phyloP scores from a whole-genome alignment of 1,284 basidiomycete species.

The Sporisorium exsertum region DNA sequence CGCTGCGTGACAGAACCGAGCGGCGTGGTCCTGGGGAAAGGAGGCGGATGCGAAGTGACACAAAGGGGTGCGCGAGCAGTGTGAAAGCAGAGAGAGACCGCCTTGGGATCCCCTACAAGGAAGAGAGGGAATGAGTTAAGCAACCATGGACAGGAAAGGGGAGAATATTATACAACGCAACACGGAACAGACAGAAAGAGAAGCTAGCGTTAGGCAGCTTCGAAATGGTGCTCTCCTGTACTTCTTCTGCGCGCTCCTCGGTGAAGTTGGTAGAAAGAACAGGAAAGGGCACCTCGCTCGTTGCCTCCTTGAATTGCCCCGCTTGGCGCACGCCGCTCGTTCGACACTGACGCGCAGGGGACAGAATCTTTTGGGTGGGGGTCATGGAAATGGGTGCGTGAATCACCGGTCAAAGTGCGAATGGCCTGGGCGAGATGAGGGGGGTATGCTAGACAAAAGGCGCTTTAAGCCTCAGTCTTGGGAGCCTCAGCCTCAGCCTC shows the following conservation, averaged over 20 bases:
- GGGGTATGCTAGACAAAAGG: background rate
- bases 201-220: slow-evolving; percentile 1
- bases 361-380: slow-evolving; percentile 24
- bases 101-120: slow-evolving; percentile 10
- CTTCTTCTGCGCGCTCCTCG: slow-evolving; percentile 2
- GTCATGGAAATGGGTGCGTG: background rate
- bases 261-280: background rate
- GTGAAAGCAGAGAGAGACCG: slow-evolving; percentile 5
- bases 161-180: slow-evolving; percentile 42
- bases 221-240: background rate
- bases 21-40: background rate
- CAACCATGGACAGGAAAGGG: slow-evolving; percentile 1
- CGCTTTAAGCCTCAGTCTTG: slow-evolving; percentile 45
- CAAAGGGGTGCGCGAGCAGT: background rate
- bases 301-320: slow-evolving; percentile 5
- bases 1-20: slow-evolving; percentile 2
- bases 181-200: slow-evolving; percentile 16
- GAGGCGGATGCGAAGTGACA: slow-evolving; percentile 5
- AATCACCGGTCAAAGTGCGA: background rate
- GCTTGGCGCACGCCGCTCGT: slow-evolving; percentile 1
- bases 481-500: slow-evolving; percentile 40
- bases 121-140: background rate
- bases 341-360: slow-evolving; percentile 5
- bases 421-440: background rate
- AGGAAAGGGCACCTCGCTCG: background rate